Evolutionary conservation across 2,329 filamentous ascomycete genomes (phyloP), one percentile per base, ranked within the genome.

Genomic region (Aureobasidium sp.): DNA sequence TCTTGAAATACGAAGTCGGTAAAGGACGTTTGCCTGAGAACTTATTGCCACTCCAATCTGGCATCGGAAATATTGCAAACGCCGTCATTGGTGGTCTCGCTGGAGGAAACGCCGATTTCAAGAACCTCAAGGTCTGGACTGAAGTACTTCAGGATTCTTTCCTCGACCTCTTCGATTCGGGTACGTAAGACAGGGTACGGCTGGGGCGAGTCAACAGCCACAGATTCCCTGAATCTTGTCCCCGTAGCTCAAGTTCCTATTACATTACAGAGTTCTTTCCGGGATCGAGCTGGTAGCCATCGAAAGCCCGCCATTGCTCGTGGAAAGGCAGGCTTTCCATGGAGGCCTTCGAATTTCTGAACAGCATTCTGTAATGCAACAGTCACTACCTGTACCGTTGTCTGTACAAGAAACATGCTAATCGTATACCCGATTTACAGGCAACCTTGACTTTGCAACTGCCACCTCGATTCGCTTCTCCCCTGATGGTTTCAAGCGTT

Each of bases 81-180:
- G 90, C 90, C 38, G 91, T 95, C 64, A 85, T 95, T 62, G 90
- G 90, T 62, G 91, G 90, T 15, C 83, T 95, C 60, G 83, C 85
- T 65, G 83, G 87, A 61, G 81, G 81, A 15, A 79, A 79, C 62
- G 89, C 88, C 65, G 87, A 92, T 73, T 95, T 95, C 80, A 83
- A 84, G 71, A 89, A 95, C 77, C 82, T 96, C 61, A 91, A 88
- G 72, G 91, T 95, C 40, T 95, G 90, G 91, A 95, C 91, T 25
- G 90, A 95, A 75, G 90, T 95, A 50, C 84, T 95, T 61, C 90
- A 95, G 77, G 90, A 95, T 73, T 91, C 88, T 23, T 95, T 95
- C 84, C 83, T 95, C 25, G 91, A 95, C 72, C 87, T 95, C 59
- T 95, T 95, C 75, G 91, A 95, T 78, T 88, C 84, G 62, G 90